These are phyloP conservation scores for Omphalotus olearius DNA, from an alignment of 1,284 basidiomycete species.

Conservation along the genomic window DNA sequence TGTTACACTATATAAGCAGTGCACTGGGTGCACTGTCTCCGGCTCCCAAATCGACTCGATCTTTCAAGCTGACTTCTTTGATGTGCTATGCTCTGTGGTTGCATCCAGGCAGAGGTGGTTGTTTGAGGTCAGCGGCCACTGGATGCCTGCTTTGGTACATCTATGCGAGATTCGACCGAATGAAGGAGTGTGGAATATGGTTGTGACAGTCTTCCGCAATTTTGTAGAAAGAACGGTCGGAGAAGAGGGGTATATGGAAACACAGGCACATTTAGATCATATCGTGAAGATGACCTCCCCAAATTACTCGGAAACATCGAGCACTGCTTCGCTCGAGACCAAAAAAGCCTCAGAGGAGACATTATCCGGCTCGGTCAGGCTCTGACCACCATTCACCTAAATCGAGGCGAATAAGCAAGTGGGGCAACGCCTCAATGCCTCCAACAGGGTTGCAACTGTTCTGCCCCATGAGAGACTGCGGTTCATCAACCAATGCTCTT, in stretches of 20 bases:
- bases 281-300: not conserved
- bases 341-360: not conserved
- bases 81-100: conserved; percentile 24
- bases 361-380: not conserved
- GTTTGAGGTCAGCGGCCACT: conserved; percentile 27
- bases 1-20: conserved; percentile 13
- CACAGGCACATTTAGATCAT: conserved; percentile 5
- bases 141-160: conserved; percentile 28
- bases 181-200: conserved; percentile 22
- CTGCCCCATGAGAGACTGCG: conserved; percentile 21
- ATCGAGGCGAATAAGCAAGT: conserved; percentile 43
- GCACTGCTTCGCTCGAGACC: not conserved
- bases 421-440: conserved; percentile 42
- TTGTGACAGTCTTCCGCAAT: conserved; percentile 21
- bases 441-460: conserved; percentile 30
- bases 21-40: conserved; percentile 5
- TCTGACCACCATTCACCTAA: conserved; percentile 46
- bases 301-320: too few species aligned
- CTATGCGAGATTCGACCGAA: conserved; percentile 26
- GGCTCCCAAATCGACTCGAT: conserved; percentile 22
- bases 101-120: conserved; percentile 28
- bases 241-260: conserved; percentile 11
- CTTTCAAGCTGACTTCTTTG: conserved; percentile 29
- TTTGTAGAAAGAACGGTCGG: conserved; percentile 9
- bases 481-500: conserved; percentile 10